phyloP scores from a whole-genome alignment of 176 grass and related monocot genomes.

The Zoysia japonica region DNA sequence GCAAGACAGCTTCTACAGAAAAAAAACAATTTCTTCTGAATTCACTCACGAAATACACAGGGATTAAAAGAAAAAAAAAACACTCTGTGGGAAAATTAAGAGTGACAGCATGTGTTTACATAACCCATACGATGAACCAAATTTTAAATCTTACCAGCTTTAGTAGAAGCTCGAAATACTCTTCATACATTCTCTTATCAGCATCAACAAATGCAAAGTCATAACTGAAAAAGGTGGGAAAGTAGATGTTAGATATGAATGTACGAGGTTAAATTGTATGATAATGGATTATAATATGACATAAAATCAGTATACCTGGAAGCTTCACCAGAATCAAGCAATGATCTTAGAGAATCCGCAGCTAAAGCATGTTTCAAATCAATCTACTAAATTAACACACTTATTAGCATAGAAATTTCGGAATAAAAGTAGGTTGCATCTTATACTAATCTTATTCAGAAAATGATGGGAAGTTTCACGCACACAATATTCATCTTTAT shows the following conservation, averaged over 20 bases:
- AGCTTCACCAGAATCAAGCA: slow-evolving; percentile 73
- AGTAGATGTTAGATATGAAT: slow-evolving; percentile 29
- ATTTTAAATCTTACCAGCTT: slow-evolving; percentile 64
- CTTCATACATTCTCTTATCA: slow-evolving; percentile 80
- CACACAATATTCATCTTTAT: background rate
- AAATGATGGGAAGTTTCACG: background rate
- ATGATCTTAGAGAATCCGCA: slow-evolving; percentile 68
- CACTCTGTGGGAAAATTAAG: background rate
- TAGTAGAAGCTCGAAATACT: slow-evolving; percentile 90
- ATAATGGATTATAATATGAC: background rate
- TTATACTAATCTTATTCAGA: background rate
- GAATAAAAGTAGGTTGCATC: background rate
- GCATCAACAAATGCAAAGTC: slow-evolving; percentile 99
- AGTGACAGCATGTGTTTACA: background rate
- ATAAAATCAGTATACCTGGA: slow-evolving; percentile 54
- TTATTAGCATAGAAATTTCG: slow-evolving; percentile 28
- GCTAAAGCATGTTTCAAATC: slow-evolving; percentile 83
- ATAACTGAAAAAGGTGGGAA: slow-evolving; percentile 55
- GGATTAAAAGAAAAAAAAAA: background rate
- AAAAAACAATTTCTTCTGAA: background rate
- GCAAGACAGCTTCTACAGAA: background rate
- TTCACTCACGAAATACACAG: background rate
- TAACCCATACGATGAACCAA: slow-evolving; percentile 20
- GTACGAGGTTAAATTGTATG: slow-evolving; percentile 8
- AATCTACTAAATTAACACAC: slow-evolving; percentile 54